A percentile compares a stretch with the other conserved stretches of the same genome.
Conservation (phyloP, 805 yeast genomes). For the Lipomyces anomalus region DNA sequence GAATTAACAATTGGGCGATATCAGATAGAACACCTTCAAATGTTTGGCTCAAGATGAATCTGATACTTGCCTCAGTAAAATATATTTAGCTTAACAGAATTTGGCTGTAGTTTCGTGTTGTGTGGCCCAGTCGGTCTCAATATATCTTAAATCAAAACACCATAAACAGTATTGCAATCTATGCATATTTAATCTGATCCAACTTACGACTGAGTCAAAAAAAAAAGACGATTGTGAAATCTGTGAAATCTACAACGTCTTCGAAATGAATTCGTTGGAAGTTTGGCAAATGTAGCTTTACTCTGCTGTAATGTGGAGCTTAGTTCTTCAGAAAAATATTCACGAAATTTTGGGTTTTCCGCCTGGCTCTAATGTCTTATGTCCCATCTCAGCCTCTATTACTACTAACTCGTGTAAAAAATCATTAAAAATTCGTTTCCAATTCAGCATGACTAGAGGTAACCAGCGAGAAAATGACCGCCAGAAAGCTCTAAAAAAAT, state of each 20-base stretch:
- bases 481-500: constrained; percentile 75
- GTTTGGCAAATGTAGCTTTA: not conserved
- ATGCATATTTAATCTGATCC: too few relatives aligned
- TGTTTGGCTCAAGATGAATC: too few relatives aligned
- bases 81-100: too few relatives aligned
- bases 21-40: not conserved
- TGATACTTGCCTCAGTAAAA: too few relatives aligned
- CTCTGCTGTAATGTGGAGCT: not conserved
- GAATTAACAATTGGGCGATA: not conserved
- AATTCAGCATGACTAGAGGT: constrained; percentile 55
- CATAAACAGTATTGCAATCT: too few relatives aligned
- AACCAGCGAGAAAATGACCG: constrained; percentile 95
- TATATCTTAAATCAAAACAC: too few relatives aligned
- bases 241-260: too few relatives aligned
- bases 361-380: not conserved
- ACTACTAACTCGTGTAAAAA: not conserved
- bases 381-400: not conserved
- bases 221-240: too few relatives aligned
- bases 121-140: too few relatives aligned
- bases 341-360: not conserved
- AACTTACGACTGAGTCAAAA: too few relatives aligned
- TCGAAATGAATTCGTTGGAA: too few relatives aligned
- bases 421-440: not conserved
- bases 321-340: not conserved
- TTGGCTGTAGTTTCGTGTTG: too few relatives aligned